Base-by-base conservation (phyloP, 495 filamentous ascomycete species). In the Antarctomyces pellizariae region DNA sequence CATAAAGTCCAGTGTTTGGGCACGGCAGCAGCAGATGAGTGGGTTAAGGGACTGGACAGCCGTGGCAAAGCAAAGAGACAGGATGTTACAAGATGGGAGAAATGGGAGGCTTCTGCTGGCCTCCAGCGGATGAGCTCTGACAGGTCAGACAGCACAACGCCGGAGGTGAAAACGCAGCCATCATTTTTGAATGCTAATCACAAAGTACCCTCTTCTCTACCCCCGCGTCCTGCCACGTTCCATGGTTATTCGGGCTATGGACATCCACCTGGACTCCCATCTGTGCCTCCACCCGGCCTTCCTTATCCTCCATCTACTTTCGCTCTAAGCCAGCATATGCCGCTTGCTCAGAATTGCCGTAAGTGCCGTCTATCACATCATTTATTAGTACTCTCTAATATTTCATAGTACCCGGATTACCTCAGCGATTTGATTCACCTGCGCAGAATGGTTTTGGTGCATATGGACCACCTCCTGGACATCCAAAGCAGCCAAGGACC, bases 61-160 rank as follows among this genome's bases (percentile, higher is more conserved):
- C 56, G 60, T 30, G 67, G 72, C n/a, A 62, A 58, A 31, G 52
- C 63, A 16, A 29, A 50, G 10, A 54, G 59, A 19, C 47, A 52
- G 13, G 66, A 76, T 35, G 51, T 62, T 11, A 48, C 56, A 12
- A 63, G 67, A 15, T 79, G 75, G 66, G 75, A 80, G 40, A 64
- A 60, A 27, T 82, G 67, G 59, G 67, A 71, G 29, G 46, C 45
- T 9, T 44, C 46, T 26, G 54, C 59, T n/a, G 56, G 57, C 11
- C 22, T 59, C n/a, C 13, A 9, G 18, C 24, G 24, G 15, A 39
- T 57, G 41, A 40, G 36, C n/a, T 43, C 35, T 6, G n/a, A n/a
- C n/a, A n/a, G n/a, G n/a, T n/a, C n/a, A n/a, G n/a, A 11, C 9
- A 7, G 5, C 16, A 16, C 15, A 17, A 7, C 9, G 7, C 7